Percentiles rank a stretch among this genome's conserved stretches.
Evolutionary conservation across 2,329 filamentous ascomycete genomes (phyloP).

Genomic region (Emericellopsis atlantica): DNA sequence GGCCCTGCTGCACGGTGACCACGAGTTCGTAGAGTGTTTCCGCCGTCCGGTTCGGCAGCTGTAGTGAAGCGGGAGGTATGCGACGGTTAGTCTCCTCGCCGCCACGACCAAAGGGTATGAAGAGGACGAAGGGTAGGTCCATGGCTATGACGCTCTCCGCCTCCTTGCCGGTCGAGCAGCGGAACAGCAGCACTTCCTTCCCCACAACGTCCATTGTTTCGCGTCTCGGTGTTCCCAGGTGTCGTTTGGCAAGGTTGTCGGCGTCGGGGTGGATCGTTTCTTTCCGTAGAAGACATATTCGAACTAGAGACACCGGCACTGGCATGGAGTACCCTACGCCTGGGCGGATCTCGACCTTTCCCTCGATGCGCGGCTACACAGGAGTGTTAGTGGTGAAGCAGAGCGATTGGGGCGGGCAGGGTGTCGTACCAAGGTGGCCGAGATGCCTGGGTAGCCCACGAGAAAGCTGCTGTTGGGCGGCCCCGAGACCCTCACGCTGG

Average conservation of each 20-base stretch:
- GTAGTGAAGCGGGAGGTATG: constrained; percentile 84
- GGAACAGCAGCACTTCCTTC: constrained; percentile 86
- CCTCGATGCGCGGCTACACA: constrained; percentile 81
- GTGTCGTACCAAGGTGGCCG: constrained; percentile 74
- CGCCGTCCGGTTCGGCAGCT: constrained; percentile 82
- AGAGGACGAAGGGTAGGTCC: constrained; percentile 94
- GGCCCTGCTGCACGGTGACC: constrained; percentile 87
- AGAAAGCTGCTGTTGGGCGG: constrained; percentile 95
- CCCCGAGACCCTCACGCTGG: constrained; percentile 80
- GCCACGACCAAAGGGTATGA: constrained; percentile 88
- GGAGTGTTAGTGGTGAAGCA: background rate
- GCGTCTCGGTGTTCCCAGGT: constrained; percentile 77
- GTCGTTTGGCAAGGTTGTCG: constrained; percentile 86
- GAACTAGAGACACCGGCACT: constrained; percentile 82
- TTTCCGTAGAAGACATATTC: constrained; percentile 83
- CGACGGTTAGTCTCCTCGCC: constrained; percentile 81
- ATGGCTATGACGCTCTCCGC: constrained; percentile 84
- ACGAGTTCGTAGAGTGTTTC: constrained; percentile 97
- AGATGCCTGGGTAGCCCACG: constrained; percentile 95
- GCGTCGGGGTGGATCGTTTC: constrained; percentile 95
- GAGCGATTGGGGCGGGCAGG: constrained; percentile 2
- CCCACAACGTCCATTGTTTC: constrained; percentile 89
- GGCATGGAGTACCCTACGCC: constrained; percentile 75
- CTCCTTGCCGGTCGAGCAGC: constrained; percentile 72
- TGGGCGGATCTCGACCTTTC: constrained; percentile 92